Conservation (phyloP, 306 rosid species). For the Echinosophora koreensis region DNA sequence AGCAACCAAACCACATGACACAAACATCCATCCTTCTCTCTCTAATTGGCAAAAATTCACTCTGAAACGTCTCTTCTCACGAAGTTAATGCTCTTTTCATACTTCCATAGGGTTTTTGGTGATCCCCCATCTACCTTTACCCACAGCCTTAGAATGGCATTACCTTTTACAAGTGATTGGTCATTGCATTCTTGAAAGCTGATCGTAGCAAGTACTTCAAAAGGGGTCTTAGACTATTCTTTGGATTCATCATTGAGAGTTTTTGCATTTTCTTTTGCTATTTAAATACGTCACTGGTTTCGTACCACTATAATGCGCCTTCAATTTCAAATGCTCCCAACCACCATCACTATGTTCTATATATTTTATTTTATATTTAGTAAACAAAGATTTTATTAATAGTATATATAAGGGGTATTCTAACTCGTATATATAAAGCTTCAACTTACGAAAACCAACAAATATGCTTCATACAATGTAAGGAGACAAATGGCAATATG, state of each 20-base stretch:
- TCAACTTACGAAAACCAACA: too few species aligned
- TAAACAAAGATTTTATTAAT: too few species aligned
- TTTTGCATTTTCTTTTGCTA: slow-evolving; percentile 37
- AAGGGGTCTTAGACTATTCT: slow-evolving; percentile 23
- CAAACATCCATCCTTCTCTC: slow-evolving; percentile 44
- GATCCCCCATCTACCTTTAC: slow-evolving; percentile 46
- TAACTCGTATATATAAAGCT: too few species aligned
- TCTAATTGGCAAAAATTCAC: slow-evolving; percentile 46
- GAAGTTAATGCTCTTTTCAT: slow-evolving; percentile 46
- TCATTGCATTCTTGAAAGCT: slow-evolving; percentile 37
- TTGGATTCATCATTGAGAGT: slow-evolving; percentile 41
- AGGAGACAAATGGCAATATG: too few species aligned
- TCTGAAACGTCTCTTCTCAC: slow-evolving; percentile 49
- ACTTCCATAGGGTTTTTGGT: slow-evolving; percentile 41
- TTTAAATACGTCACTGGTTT: slow-evolving; percentile 43
- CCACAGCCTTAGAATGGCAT: slow-evolving; percentile 35
- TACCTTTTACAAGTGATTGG: slow-evolving; percentile 47
- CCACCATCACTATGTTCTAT: slow-evolving; percentile 38
- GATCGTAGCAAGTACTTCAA: slow-evolving; percentile 38
- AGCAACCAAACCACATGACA: slow-evolving; percentile 60
- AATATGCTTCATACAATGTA: too few species aligned
- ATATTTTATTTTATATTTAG: not conserved
- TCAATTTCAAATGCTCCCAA: slow-evolving; percentile 41
- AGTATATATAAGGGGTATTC: too few species aligned
- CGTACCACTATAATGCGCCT: slow-evolving; percentile 32